Percentiles rank a stretch among this genome's conserved stretches.
These are phyloP conservation scores for Barnettozyma botsteinii DNA, from an alignment of 805 yeast genomes.

Conservation along the genomic window DNA sequence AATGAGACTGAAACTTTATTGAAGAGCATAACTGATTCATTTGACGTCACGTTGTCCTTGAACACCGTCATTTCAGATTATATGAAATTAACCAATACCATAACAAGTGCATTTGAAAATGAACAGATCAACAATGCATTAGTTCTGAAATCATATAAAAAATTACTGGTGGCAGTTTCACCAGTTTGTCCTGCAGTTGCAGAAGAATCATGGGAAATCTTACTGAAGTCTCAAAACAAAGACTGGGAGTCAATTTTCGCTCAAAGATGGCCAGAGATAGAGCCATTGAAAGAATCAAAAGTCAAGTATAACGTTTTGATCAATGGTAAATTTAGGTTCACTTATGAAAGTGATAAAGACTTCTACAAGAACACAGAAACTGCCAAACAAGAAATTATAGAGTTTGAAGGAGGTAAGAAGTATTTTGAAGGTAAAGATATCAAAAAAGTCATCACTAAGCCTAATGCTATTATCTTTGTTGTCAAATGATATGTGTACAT, in stretches of 20 bases:
- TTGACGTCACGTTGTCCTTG: conserved; percentile 52
- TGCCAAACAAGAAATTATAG: conserved; percentile 28
- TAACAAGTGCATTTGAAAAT: conserved; percentile 36
- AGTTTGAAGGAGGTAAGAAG: conserved; percentile 33
- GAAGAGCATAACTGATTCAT: conserved; percentile 50
- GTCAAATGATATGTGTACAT: conserved; percentile 5
- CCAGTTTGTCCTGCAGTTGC: conserved; percentile 80
- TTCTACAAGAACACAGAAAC: conserved; percentile 35
- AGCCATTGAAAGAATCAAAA: conserved; percentile 31
- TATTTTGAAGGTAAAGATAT: conserved; percentile 37
- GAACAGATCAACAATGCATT: conserved; percentile 34
- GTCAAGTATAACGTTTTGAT: conserved; percentile 55
- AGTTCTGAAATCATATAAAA: conserved; percentile 43
- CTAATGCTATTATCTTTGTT: conserved; percentile 24
- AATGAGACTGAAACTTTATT: conserved; percentile 48
- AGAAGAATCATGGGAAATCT: conserved; percentile 73
- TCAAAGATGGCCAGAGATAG: conserved; percentile 60
- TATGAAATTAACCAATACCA: conserved; percentile 69
- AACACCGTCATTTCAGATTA: conserved; percentile 86
- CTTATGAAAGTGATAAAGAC: conserved; percentile 32
- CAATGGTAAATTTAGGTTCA: conserved; percentile 64
- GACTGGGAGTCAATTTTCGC: conserved; percentile 47
- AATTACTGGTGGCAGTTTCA: conserved; percentile 55
- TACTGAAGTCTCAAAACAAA: conserved; percentile 24
- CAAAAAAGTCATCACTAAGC: conserved; percentile 51